These are phyloP conservation scores for Termitomyces titanicus DNA, from an alignment of 768 basidiomycete species.

Conservation along the genomic window DNA sequence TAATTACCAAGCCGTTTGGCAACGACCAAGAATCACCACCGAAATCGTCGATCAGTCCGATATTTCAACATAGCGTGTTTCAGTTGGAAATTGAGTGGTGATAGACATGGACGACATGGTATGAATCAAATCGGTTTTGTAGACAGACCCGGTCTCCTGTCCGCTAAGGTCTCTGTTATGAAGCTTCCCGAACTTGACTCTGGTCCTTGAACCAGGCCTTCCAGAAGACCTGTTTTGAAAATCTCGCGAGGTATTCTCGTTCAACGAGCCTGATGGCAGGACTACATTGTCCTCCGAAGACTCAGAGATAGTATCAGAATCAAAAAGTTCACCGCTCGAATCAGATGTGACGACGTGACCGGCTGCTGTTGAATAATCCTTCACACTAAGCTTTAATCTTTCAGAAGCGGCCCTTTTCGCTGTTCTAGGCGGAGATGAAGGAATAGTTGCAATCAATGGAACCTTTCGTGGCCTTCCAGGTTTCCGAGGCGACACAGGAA, in stretches of 20 bases:
- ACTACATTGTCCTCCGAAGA: conserved; percentile 8
- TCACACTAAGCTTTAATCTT: not conserved
- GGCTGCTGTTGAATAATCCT: conserved; percentile 4
- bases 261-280: not conserved
- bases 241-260: not conserved
- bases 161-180: not conserved
- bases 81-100: conserved; percentile 8
- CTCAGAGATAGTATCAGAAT: conserved; percentile 14
- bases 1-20: too few species aligned
- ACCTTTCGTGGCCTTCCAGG: conserved; percentile 10
- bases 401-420: not conserved
- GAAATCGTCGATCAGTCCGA: conserved; percentile 15
- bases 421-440: not conserved
- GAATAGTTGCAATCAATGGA: not conserved
- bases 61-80: conserved; percentile 13
- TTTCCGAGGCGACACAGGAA: conserved; percentile 3
- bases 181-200: not conserved
- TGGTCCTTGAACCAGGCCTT: not conserved
- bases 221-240: not conserved
- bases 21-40: too few species aligned
- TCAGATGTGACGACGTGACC: not conserved
- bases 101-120: conserved; percentile 15
- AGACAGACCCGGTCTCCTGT: not conserved
- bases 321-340: conserved; percentile 21
- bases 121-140: conserved; percentile 1